Percentiles rank a stretch among this genome's conserved stretches.
These are phyloP conservation scores for Cercospora sesami DNA, from an alignment of 2,329 filamentous ascomycete genomes.

Conservation along the genomic window DNA sequence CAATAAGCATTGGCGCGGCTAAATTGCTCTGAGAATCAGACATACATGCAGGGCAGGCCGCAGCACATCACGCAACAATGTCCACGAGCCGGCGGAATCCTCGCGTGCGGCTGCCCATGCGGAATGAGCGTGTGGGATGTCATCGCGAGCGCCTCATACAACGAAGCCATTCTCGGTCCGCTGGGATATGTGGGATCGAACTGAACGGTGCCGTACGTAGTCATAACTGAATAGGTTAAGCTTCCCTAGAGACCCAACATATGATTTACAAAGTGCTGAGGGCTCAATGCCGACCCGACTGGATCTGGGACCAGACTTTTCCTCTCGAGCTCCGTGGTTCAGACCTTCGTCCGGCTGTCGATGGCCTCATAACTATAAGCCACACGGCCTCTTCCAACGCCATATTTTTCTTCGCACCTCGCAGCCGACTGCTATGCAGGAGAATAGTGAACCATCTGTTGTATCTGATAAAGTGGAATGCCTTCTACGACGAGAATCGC, in stretches of 20 bases:
- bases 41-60: neutral
- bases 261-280: constrained; percentile 2
- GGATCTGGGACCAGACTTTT: neutral
- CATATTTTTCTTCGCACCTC: constrained; percentile 1
- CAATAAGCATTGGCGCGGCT: constrained; percentile 1
- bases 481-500: constrained; percentile 67
- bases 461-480: neutral
- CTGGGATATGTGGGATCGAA: neutral
- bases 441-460: constrained; percentile 1
- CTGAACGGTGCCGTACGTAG: neutral
- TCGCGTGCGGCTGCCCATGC: neutral
- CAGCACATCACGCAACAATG: neutral
- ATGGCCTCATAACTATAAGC: neutral
- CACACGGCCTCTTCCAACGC: neutral
- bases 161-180: neutral
- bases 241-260: neutral
- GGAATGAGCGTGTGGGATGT: neutral
- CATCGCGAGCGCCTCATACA: neutral
- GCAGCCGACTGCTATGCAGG: neutral
- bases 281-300: neutral
- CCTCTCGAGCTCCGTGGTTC: constrained; percentile 23
- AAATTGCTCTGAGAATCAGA: neutral
- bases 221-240: neutral
- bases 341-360: neutral
- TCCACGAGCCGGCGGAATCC: neutral